A percentile compares a stretch with the other conserved stretches of the same genome.
These are phyloP conservation scores for Sporisorium sorghi DNA, from an alignment of 1,284 basidiomycete species.

Conservation along the genomic window DNA sequence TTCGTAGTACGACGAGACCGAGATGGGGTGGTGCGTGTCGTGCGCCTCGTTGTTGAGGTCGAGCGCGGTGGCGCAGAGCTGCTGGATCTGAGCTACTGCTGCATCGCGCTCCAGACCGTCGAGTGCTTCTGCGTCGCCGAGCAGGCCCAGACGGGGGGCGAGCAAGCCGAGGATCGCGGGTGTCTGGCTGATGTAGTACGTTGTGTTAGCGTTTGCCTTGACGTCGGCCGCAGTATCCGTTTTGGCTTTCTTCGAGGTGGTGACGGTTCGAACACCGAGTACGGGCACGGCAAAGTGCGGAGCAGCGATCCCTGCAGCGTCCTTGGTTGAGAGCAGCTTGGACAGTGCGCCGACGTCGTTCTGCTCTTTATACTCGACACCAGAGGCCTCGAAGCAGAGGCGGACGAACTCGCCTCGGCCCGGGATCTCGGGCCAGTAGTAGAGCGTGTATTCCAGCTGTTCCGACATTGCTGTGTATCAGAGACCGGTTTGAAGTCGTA, in stretches of 20 bases:
- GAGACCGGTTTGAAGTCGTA: neutral
- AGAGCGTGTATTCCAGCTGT: conserved; percentile 39
- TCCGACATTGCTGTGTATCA: conserved; percentile 12
- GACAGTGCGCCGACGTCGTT: conserved; percentile 37
- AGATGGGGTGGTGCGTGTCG: conserved; percentile 58
- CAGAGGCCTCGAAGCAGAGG: conserved; percentile 72
- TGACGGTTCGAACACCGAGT: conserved; percentile 42
- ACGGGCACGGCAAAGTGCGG: conserved; percentile 69
- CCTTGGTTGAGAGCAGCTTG: conserved; percentile 28
- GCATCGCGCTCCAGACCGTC: conserved; percentile 36
- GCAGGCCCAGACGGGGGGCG: conserved; percentile 69
- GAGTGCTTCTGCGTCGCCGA: conserved; percentile 43
- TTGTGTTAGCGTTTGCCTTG: neutral
- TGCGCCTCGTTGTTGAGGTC: conserved; percentile 72
- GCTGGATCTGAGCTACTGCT: conserved; percentile 67
- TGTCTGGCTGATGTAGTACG: conserved; percentile 70
- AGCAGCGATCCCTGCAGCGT: conserved; percentile 14
- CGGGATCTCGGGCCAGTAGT: conserved; percentile 69
- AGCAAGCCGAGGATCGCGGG: conserved; percentile 72
- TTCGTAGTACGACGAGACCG: conserved; percentile 69
- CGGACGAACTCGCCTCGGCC: conserved; percentile 73
- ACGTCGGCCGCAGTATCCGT: neutral
- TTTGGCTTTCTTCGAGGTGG: conserved; percentile 6
- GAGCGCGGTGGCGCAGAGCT: conserved; percentile 71
- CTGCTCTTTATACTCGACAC: conserved; percentile 70